Conservation (phyloP, 345 rosid species). For the Syzygium aqueum region DNA sequence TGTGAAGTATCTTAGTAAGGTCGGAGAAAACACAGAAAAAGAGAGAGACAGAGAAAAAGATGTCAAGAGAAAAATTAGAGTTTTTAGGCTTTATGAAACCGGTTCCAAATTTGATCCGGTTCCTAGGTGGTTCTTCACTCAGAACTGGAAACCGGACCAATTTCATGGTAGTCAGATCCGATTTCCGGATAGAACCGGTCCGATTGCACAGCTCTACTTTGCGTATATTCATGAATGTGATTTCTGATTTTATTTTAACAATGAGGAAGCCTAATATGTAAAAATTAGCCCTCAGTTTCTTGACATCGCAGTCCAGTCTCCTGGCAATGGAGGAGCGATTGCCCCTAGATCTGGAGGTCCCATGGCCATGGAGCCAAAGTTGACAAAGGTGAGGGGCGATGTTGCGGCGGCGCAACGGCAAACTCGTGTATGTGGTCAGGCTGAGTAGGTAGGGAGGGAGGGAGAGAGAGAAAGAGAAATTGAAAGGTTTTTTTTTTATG, state of each 20-base stretch:
- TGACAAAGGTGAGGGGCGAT: background rate
- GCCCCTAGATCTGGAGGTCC: background rate
- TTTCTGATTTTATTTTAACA: background rate
- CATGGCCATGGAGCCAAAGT: background rate
- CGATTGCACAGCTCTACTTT: background rate
- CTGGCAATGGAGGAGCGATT: background rate
- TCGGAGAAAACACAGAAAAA: background rate
- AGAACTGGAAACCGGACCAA: too few species aligned
- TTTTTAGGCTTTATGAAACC: background rate
- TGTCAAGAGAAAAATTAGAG: background rate
- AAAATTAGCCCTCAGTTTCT: background rate
- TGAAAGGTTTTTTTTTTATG: too few species aligned
- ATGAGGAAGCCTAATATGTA: background rate
- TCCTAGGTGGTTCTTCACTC: background rate
- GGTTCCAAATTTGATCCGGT: background rate
- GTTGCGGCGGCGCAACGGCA: background rate
- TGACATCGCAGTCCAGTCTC: background rate
- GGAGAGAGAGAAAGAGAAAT: too few species aligned
- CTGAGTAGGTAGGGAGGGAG: too few species aligned
- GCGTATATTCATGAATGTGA: background rate
- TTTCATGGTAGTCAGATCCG: rapidly evolving
- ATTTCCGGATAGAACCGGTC: background rate
- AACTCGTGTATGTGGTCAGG: background rate
- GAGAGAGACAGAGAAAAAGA: background rate
- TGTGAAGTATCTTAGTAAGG: background rate